phyloP scores from a whole-genome alignment of 2,329 filamentous ascomycete species.

The Lachnum nothofagi region DNA sequence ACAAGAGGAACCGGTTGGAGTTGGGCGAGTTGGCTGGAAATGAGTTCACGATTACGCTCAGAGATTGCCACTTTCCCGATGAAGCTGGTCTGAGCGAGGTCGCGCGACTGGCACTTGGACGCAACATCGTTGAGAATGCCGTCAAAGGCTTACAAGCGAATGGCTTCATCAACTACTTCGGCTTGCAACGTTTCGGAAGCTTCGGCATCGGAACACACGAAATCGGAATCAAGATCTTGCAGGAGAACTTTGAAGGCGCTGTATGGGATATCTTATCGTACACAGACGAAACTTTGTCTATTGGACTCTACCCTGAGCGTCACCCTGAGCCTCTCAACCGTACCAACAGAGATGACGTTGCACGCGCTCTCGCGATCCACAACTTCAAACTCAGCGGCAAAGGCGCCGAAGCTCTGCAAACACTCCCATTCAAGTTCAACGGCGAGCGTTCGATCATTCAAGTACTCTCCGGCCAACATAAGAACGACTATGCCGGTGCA shows the following conservation, averaged over 20 bases:
- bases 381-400: conserved; percentile 62
- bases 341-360: conserved; percentile 69
- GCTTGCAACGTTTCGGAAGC: conserved; percentile 92
- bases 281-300: conserved; percentile 56
- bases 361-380: conserved; percentile 72
- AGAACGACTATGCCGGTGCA: conserved; percentile 71
- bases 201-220: conserved; percentile 80
- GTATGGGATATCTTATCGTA: conserved; percentile 73
- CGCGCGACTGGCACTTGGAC: conserved; percentile 40
- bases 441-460: conserved; percentile 76
- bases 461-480: conserved; percentile 52
- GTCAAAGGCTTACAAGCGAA: conserved; percentile 63
- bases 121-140: conserved; percentile 50
- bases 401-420: conserved; percentile 54
- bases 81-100: conserved; percentile 44
- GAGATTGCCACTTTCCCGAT: conserved; percentile 65
- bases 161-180: conserved; percentile 97
- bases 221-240: conserved; percentile 77
- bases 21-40: conserved; percentile 84
- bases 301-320: conserved; percentile 43
- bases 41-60: conserved; percentile 85
- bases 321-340: conserved; percentile 37
- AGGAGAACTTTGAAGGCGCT: conserved; percentile 74
- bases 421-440: conserved; percentile 73
- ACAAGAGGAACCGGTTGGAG: conserved; percentile 65